A percentile compares a stretch with the other conserved stretches of the same genome.
Evolutionary conservation across 2,329 filamentous ascomycete genomes (phyloP).

Genomic region (Scedosporium minutisporum): DNA sequence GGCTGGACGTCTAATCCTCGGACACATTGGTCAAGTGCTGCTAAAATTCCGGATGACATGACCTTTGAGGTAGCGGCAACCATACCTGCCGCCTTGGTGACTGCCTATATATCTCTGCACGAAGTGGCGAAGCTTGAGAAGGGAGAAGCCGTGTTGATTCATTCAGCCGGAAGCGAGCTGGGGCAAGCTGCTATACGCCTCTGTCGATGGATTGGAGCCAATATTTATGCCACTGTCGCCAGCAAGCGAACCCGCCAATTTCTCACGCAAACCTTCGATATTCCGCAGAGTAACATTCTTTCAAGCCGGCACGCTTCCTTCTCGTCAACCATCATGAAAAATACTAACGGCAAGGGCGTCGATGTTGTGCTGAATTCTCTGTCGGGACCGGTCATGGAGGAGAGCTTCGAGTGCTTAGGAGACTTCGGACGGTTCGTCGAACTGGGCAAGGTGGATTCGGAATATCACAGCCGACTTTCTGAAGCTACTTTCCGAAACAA

Average conservation of each 20-base stretch:
- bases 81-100: conserved; percentile 11
- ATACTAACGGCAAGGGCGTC: conserved; percentile 20
- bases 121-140: conserved; percentile 17
- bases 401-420: conserved; percentile 25
- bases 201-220: conserved; percentile 14
- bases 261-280: conserved; percentile 15
- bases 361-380: conserved; percentile 25
- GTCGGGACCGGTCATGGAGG: conserved; percentile 17
- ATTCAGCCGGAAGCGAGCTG: conserved; percentile 20
- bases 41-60: too few species aligned
- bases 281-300: conserved; percentile 22
- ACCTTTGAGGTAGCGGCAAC: conserved; percentile 22
- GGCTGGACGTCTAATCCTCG: too few species aligned
- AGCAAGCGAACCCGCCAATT: conserved; percentile 19
- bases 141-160: conserved; percentile 24
- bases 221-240: conserved; percentile 23
- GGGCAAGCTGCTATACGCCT: conserved; percentile 22
- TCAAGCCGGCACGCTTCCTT: conserved; percentile 18
- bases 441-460: conserved; percentile 22
- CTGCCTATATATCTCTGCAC: conserved; percentile 12
- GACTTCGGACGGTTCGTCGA: conserved; percentile 25
- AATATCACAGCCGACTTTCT: conserved; percentile 8
- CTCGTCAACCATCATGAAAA: conserved; percentile 13
- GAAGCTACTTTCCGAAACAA: conserved; percentile 27
- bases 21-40: too few species aligned